A percentile compares a stretch with the other conserved stretches of the same genome.
These are phyloP conservation scores for Solanum ossicruentum DNA, from an alignment of 257 asterid species.

Conservation along the genomic window DNA sequence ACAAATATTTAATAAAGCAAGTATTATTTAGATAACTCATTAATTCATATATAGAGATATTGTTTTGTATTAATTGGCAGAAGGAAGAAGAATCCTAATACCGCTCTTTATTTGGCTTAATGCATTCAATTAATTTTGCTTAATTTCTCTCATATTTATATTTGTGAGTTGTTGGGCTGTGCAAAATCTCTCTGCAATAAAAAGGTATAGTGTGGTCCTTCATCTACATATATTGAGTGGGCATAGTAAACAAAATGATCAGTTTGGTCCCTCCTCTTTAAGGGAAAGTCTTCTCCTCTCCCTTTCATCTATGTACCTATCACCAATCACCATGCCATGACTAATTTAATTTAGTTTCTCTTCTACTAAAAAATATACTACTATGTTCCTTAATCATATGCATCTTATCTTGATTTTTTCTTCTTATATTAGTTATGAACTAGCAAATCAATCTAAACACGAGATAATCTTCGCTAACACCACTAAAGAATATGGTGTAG, in stretches of 20 bases:
- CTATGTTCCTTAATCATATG: not conserved
- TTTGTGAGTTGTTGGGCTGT: not conserved
- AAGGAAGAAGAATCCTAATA: not conserved
- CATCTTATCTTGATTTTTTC: not conserved
- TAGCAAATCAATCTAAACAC: not conserved
- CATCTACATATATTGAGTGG: conserved; percentile 1
- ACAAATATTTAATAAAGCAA: not conserved
- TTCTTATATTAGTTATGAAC: not conserved
- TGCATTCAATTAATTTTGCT: not conserved
- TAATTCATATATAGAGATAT: not conserved
- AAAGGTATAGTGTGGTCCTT: conserved; percentile 14
- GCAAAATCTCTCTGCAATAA: not conserved
- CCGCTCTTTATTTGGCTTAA: not conserved
- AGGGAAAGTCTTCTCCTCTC: not conserved
- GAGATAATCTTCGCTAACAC: not conserved
- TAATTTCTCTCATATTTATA: not conserved
- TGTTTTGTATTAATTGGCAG: not conserved
- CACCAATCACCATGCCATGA: not conserved
- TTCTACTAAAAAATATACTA: not conserved
- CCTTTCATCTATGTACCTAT: not conserved
- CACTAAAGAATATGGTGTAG: too few relatives aligned
- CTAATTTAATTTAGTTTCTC: not conserved
- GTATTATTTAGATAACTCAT: too few relatives aligned
- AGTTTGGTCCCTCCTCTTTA: conserved; percentile 16
- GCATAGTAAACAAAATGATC: conserved; percentile 5